A percentile compares a stretch with the other conserved stretches of the same genome.
Conservation (phyloP, 2,329 filamentous ascomycete species). For the Fusarium coffeatum region DNA sequence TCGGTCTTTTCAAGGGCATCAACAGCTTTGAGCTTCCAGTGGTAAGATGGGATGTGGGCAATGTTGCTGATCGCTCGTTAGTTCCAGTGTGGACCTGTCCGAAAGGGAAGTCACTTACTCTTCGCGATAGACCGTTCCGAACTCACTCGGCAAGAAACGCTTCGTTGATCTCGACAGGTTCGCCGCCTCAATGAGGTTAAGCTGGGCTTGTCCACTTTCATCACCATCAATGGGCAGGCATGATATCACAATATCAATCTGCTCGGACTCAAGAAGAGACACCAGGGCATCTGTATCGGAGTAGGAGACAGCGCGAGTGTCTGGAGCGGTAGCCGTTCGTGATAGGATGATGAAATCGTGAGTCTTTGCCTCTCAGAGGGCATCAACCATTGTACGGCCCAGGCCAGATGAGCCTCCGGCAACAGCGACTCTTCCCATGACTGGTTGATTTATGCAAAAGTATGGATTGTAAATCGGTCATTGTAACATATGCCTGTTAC, state of each 20-base stretch:
- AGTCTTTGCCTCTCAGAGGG: not conserved
- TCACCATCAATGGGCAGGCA: not conserved
- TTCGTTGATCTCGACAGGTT: not conserved
- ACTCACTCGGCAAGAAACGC: conserved; percentile 2
- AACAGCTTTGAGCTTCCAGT: not conserved
- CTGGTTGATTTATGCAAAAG: not conserved
- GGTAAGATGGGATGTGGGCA: not conserved
- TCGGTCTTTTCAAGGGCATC: not conserved
- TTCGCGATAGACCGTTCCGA: not conserved
- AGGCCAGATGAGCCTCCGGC: conserved; percentile 6
- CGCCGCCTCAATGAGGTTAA: conserved; percentile 1
- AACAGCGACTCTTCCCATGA: not conserved
- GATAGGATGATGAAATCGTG: not conserved
- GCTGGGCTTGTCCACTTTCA: conserved; percentile 4
- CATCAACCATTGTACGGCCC: not conserved
- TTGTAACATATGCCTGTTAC: not conserved
- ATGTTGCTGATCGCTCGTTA: not conserved
- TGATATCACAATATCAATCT: not conserved
- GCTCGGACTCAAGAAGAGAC: not conserved
- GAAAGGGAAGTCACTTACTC: not conserved
- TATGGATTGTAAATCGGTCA: not conserved
- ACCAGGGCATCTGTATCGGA: not conserved
- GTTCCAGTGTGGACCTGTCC: accelerated
- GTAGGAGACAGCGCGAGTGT: not conserved
- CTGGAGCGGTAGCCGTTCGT: not conserved